These are phyloP conservation scores for Podila minutissima DNA, from an alignment of 192 early-diverging fungal genomes.

Conservation along the genomic window DNA sequence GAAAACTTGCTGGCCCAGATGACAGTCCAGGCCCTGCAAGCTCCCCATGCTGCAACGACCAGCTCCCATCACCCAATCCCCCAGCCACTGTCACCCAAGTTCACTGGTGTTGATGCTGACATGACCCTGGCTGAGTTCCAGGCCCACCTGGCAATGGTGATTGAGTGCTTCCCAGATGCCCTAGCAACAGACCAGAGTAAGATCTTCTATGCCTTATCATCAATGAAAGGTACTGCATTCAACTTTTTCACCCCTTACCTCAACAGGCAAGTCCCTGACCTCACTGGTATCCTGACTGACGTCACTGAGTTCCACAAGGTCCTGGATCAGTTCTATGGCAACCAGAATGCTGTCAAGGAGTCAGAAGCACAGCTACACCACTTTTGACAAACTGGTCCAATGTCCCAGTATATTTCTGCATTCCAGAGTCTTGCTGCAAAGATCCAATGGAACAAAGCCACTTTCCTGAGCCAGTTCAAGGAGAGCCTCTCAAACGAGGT, in stretches of 20 bases:
- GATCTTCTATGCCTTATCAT: conserved; percentile 4
- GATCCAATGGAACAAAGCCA: too few species aligned
- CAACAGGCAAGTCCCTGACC: not conserved
- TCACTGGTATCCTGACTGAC: not conserved
- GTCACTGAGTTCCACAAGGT: not conserved
- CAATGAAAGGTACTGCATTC: conserved; percentile 17
- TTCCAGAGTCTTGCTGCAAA: not conserved
- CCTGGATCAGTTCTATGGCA: conserved; percentile 4
- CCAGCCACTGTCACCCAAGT: not conserved
- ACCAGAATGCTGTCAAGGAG: not conserved
- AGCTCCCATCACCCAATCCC: not conserved
- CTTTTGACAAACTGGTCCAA: not conserved
- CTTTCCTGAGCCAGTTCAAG: too few species aligned
- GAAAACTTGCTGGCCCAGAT: too few species aligned
- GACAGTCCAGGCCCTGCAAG: too few species aligned
- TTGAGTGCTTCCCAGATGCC: conserved; percentile 5
- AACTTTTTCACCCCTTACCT: conserved; percentile 12
- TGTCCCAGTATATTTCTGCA: not conserved
- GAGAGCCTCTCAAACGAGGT: too few species aligned
- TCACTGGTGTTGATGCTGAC: not conserved
- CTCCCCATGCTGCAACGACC: too few species aligned
- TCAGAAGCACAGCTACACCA: not conserved
- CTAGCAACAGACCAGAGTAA: not conserved
- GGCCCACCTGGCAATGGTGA: not conserved
- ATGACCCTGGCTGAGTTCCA: conserved; percentile 3